These are phyloP conservation scores for Saccharum spontaneum DNA, from an alignment of 176 grass and related monocot species.

Conservation along the genomic window DNA sequence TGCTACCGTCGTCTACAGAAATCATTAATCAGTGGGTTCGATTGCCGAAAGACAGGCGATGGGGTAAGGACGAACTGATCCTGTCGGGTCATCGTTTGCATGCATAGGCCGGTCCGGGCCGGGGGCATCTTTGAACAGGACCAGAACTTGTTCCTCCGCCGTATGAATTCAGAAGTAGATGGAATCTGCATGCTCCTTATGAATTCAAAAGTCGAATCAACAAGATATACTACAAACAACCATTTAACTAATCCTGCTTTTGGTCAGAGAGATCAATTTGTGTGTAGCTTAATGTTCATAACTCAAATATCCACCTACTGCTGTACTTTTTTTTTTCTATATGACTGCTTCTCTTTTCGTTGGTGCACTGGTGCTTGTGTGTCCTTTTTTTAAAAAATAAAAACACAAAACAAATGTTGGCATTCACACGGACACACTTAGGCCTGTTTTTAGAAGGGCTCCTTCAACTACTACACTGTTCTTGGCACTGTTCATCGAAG, in stretches of 20 bases:
- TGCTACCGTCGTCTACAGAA: not conserved
- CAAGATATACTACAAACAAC: not conserved
- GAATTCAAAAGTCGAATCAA: slow-evolving; percentile 32
- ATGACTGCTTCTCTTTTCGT: no score
- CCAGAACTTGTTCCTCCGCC: slow-evolving; percentile 8
- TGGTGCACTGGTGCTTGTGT: no score
- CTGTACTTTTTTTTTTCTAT: no score
- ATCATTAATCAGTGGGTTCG: not conserved
- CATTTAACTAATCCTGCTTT: not conserved
- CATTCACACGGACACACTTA: no score
- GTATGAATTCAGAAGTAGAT: slow-evolving; percentile 31
- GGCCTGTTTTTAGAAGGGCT: no score
- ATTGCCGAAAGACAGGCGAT: slow-evolving; percentile 22
- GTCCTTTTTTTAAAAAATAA: no score
- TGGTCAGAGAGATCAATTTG: no score
- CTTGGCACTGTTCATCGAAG: no score
- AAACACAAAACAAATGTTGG: no score
- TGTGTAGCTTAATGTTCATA: no score
- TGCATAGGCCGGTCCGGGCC: not conserved
- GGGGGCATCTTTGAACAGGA: slow-evolving; percentile 47
- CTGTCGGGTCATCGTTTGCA: not conserved
- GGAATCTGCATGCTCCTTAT: not conserved
- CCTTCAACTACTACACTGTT: no score
- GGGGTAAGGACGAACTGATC: slow-evolving; percentile 35
- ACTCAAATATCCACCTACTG: no score